Conservation (phyloP, 495 filamentous ascomycete species). For the Tuber calosporum region DNA sequence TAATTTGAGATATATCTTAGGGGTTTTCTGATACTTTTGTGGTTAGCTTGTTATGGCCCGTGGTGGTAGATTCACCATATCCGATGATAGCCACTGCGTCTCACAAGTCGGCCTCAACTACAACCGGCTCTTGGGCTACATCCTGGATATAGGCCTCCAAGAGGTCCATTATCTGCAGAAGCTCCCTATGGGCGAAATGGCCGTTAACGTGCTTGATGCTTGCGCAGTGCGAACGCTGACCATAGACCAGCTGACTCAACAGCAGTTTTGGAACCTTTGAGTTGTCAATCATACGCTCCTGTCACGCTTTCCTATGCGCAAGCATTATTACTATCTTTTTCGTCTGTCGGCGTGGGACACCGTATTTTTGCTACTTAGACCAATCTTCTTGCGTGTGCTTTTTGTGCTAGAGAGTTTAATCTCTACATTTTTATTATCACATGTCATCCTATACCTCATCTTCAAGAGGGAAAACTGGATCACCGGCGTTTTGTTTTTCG, state of each 20-base stretch:
- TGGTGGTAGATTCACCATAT: conserved; percentile 77
- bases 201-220: conserved; percentile 35
- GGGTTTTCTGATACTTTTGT: conserved; percentile 16
- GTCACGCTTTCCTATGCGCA: background rate
- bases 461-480: background rate
- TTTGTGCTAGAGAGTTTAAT: background rate
- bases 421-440: background rate
- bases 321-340: background rate
- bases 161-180: conserved; percentile 43
- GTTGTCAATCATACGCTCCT: background rate
- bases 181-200: conserved; percentile 40
- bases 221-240: conserved; percentile 34
- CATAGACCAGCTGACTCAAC: conserved; percentile 25
- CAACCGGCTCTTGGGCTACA: conserved; percentile 53
- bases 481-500: background rate
- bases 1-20: background rate
- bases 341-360: background rate
- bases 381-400: background rate
- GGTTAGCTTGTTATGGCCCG: conserved; percentile 53
- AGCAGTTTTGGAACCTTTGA: conserved; percentile 35
- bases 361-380: background rate
- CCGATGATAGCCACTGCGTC: conserved; percentile 83
- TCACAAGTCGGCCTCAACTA: conserved; percentile 70
- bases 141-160: conserved; percentile 47
- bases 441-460: background rate